phyloP scores from a whole-genome alignment of 2,329 filamentous ascomycete genomes.

The Pyricularia pennisetigena region DNA sequence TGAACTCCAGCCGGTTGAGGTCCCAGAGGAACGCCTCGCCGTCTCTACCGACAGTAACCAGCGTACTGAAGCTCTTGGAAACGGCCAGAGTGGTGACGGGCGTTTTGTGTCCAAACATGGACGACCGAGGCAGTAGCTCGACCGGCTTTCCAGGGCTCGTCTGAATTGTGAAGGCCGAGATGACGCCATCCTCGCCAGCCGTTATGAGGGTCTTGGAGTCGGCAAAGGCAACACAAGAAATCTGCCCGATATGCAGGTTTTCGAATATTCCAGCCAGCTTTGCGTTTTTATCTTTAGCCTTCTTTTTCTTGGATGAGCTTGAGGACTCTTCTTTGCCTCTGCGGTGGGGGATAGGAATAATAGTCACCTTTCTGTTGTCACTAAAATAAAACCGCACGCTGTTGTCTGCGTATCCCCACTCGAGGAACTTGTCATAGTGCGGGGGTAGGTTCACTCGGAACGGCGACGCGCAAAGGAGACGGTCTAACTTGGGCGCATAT shows the following conservation, averaged over 20 bases:
- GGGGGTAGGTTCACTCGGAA: conserved; percentile 84
- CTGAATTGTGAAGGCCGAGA: conserved; percentile 71
- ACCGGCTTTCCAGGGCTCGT: conserved; percentile 56
- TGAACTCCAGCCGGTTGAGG: conserved; percentile 79
- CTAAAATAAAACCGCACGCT: conserved; percentile 85
- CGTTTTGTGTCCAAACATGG: conserved; percentile 82
- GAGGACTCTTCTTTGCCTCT: neutral
- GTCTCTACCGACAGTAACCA: conserved; percentile 74
- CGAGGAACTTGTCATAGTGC: conserved; percentile 78
- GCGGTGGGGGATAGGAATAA: neutral
- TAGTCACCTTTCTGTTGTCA: conserved; percentile 61
- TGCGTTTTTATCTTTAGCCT: conserved; percentile 16
- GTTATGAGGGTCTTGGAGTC: conserved; percentile 89
- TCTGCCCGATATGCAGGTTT: conserved; percentile 83
- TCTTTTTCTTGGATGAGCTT: conserved; percentile 2
- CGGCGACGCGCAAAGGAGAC: conserved; percentile 71
- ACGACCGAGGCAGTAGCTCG: conserved; percentile 68
- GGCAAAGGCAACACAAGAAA: conserved; percentile 74
- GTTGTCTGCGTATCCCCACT: conserved; percentile 93
- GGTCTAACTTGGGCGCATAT: conserved; percentile 71
- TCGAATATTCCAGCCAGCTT: conserved; percentile 77
- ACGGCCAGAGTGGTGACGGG: conserved; percentile 69
- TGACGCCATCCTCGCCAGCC: conserved; percentile 82
- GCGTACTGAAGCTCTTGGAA: conserved; percentile 78
- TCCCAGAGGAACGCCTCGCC: conserved; percentile 86